Conservation (phyloP, 2,329 filamentous ascomycete genomes). For the Alternaria gansuensis region DNA sequence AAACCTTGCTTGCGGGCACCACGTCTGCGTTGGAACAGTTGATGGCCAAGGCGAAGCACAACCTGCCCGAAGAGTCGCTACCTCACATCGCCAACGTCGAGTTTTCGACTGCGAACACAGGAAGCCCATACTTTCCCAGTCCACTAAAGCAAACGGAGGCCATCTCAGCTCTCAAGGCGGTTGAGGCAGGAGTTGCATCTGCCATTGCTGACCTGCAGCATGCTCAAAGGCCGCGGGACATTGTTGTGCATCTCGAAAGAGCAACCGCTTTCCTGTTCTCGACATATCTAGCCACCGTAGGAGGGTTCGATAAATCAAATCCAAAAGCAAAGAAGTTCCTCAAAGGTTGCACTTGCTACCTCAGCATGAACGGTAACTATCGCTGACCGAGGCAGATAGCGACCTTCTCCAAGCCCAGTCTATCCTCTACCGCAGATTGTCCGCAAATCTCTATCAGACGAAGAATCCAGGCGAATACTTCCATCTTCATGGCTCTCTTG, state of each 20-base stretch:
- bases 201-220: conserved; percentile 66
- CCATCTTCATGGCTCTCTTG: conserved; percentile 78
- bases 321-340: conserved; percentile 59
- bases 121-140: conserved; percentile 53
- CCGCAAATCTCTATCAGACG: conserved; percentile 75
- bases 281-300: conserved; percentile 65
- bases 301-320: conserved; percentile 57
- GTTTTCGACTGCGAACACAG: conserved; percentile 52
- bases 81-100: conserved; percentile 41
- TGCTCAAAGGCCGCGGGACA: conserved; percentile 54
- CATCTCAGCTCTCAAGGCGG: conserved; percentile 65
- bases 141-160: conserved; percentile 65
- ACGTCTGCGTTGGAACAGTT: conserved; percentile 45
- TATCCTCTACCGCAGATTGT: conserved; percentile 74
- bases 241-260: conserved; percentile 63
- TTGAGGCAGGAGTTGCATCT: conserved; percentile 68
- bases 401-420: conserved; percentile 76
- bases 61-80: conserved; percentile 48
- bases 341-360: conserved; percentile 46
- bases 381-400: conserved; percentile 65
- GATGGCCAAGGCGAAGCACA: conserved; percentile 42
- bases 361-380: neutral
- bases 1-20: conserved; percentile 49
- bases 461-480: conserved; percentile 73
- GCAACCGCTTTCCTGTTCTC: conserved; percentile 67